Percentiles rank a stretch among this genome's conserved stretches.
Conservation (phyloP, 2,329 filamentous ascomycete genomes). For the Monilinia laxa region DNA sequence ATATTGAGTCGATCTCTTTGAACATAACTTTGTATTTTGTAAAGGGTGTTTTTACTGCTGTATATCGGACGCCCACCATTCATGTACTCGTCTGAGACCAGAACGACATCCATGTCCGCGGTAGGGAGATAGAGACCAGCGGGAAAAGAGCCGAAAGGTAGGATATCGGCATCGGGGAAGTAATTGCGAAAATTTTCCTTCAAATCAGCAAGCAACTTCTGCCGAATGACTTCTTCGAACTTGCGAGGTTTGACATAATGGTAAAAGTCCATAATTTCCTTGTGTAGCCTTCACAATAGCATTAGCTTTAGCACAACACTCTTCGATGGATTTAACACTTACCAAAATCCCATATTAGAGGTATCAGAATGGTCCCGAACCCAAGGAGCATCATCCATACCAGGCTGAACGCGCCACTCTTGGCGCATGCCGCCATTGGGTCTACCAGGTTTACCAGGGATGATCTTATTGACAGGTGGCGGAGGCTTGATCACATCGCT, state of each 20-base stretch:
- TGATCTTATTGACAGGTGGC: slow-evolving; percentile 32
- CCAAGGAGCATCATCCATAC: slow-evolving; percentile 61
- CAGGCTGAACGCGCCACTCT: slow-evolving; percentile 45
- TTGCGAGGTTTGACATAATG: slow-evolving; percentile 74
- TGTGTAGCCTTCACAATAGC: slow-evolving; percentile 64
- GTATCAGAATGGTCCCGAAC: slow-evolving; percentile 55
- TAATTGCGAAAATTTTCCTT: slow-evolving; percentile 55
- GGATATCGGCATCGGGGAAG: slow-evolving; percentile 60
- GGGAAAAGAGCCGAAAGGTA: slow-evolving; percentile 90
- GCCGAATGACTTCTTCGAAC: slow-evolving; percentile 75
- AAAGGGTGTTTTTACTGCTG: slow-evolving; percentile 46
- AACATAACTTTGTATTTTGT: slow-evolving; percentile 62
- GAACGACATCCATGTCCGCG: slow-evolving; percentile 91
- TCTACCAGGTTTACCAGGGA: slow-evolving; percentile 28
- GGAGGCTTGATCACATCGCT: slow-evolving; percentile 59
- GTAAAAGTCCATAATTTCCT: slow-evolving; percentile 88
- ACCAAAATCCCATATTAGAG: slow-evolving; percentile 57
- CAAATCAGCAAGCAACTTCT: slow-evolving; percentile 69
- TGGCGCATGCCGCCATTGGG: slow-evolving; percentile 41
- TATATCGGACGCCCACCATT: slow-evolving; percentile 49
- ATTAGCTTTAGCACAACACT: slow-evolving; percentile 21
- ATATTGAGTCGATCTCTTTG: slow-evolving; percentile 56
- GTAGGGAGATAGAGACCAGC: slow-evolving; percentile 73
- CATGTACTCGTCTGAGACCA: slow-evolving; percentile 64
- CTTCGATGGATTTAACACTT: slow-evolving; percentile 37